Percentiles rank a stretch among this genome's conserved stretches.
Conservation (phyloP, 257 asterid genomes). For the Scutellaria baicalensis region DNA sequence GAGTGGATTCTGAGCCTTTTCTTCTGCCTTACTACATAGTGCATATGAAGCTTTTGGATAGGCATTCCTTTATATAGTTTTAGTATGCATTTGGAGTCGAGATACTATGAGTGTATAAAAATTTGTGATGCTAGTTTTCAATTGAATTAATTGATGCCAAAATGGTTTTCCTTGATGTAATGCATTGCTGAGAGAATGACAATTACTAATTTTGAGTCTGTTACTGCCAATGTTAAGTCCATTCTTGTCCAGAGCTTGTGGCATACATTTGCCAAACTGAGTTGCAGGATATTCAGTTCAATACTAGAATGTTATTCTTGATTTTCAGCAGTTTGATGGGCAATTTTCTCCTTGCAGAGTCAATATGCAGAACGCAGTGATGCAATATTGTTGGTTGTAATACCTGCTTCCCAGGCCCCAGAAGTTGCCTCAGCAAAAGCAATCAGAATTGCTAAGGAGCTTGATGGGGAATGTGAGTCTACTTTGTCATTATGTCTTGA, state of each 20-base stretch:
- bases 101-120: neutral
- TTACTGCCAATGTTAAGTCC: neutral
- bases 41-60: neutral
- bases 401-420: constrained; percentile 92
- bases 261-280: neutral
- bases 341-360: constrained; percentile 40
- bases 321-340: constrained; percentile 15
- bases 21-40: neutral
- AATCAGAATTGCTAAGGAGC: constrained; percentile 87
- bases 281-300: neutral
- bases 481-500: constrained; percentile 10
- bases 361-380: constrained; percentile 85
- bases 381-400: constrained; percentile 81
- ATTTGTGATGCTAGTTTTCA: neutral
- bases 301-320: neutral
- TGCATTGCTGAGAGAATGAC: neutral
- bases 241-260: neutral
- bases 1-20: constrained; percentile 23
- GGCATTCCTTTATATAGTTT: neutral
- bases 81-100: neutral
- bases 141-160: neutral
- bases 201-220: neutral
- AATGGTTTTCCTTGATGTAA: neutral
- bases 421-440: constrained; percentile 95
- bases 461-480: constrained; percentile 89